phyloP scores from a whole-genome alignment of 345 rosid species.

The Hibiscus mutabilis region DNA sequence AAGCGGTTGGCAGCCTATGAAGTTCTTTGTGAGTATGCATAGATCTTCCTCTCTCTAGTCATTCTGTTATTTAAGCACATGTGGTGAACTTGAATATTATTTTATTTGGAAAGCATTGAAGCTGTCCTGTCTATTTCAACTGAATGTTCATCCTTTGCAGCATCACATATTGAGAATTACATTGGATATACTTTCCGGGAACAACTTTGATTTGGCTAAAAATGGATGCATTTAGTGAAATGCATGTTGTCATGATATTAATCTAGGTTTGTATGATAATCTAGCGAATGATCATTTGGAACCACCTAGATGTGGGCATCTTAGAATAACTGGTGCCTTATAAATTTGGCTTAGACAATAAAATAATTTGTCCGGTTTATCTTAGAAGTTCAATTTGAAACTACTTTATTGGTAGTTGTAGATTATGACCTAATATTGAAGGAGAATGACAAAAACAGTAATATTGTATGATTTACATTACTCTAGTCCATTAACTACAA shows the following conservation, averaged over 20 bases:
- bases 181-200: background rate
- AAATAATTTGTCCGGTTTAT: background rate
- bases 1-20: slow-evolving; percentile 75
- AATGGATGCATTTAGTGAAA: background rate
- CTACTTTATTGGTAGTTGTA: background rate
- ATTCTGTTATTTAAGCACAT: background rate
- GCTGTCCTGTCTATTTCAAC: background rate
- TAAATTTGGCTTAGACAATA: background rate
- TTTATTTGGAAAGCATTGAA: background rate
- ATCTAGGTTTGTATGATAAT: too few relatives aligned
- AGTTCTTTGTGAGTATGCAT: slow-evolving; percentile 69
- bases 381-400: too few relatives aligned
- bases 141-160: too few relatives aligned
- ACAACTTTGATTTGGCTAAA: background rate
- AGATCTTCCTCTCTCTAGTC: background rate
- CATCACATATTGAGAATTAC: too few relatives aligned
- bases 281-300: too few relatives aligned
- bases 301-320: background rate
- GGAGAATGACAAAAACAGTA: background rate
- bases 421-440: background rate
- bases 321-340: background rate
- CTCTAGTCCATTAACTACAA: background rate
- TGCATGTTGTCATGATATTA: too few relatives aligned
- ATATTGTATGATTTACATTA: background rate
- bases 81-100: background rate